phyloP scores from a whole-genome alignment of 306 rosid species.

The Dryas drummondii region DNA sequence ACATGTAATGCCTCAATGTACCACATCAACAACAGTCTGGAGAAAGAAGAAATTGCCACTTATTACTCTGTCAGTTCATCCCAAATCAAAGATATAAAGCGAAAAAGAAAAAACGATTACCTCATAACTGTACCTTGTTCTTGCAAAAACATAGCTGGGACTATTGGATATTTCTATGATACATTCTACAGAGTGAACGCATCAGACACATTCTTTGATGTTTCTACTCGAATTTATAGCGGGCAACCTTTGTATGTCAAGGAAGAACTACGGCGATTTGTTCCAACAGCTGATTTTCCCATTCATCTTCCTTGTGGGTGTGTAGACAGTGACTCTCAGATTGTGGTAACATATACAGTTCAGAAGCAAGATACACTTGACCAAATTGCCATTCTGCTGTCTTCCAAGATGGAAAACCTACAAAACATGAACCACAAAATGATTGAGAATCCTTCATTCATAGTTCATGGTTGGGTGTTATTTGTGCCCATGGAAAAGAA shows the following conservation, averaged over 20 bases:
- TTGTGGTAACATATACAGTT: constrained; percentile 74
- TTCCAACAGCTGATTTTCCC: not conserved
- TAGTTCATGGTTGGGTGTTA: constrained; percentile 52
- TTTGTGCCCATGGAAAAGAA: constrained; percentile 65
- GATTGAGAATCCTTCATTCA: constrained; percentile 32
- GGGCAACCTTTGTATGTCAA: constrained; percentile 53
- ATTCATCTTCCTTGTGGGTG: constrained; percentile 78
- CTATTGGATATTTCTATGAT: constrained; percentile 54
- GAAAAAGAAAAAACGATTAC: constrained; percentile 37
- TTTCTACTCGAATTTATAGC: constrained; percentile 37
- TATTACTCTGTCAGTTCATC: constrained; percentile 45
- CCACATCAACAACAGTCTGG: constrained; percentile 29
- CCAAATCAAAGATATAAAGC: constrained; percentile 37
- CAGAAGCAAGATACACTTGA: constrained; percentile 47
- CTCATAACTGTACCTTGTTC: constrained; percentile 66
- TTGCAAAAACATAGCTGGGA: constrained; percentile 37
- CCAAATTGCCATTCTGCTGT: constrained; percentile 40
- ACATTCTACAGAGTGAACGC: constrained; percentile 38
- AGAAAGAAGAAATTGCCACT: constrained; percentile 36
- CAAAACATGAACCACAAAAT: constrained; percentile 39
- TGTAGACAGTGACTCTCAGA: constrained; percentile 44
- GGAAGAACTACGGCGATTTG: not conserved
- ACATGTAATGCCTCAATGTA: constrained; percentile 64
- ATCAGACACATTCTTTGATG: constrained; percentile 33
- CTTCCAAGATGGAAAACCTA: constrained; percentile 37